A percentile compares a stretch with the other conserved stretches of the same genome.
Conservation (phyloP, 1,139 yeast species). For the Debaryomycetaceae sp. region DNA sequence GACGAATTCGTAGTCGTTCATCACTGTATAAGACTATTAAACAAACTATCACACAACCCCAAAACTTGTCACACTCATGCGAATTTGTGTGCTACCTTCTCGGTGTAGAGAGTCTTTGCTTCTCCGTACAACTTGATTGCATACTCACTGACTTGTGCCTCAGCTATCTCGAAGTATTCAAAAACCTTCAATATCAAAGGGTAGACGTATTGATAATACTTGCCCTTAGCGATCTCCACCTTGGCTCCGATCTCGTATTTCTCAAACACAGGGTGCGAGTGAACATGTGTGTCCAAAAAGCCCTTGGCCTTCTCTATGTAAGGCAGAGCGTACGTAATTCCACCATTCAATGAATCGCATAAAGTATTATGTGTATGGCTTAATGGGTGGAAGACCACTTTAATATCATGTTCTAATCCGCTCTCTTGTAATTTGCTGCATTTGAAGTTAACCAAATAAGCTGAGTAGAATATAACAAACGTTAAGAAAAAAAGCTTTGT, state of each 20-base stretch:
- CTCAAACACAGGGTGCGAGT: slow-evolving; percentile 32
- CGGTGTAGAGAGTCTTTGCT: slow-evolving; percentile 11
- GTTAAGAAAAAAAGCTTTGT: slow-evolving; percentile 27
- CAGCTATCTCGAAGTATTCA: slow-evolving; percentile 30
- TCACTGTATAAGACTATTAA: background rate
- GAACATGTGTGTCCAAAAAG: slow-evolving; percentile 37
- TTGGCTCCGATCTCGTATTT: slow-evolving; percentile 25
- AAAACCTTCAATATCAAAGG: slow-evolving; percentile 29
- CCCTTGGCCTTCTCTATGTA: slow-evolving; percentile 24
- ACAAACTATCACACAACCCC: background rate
- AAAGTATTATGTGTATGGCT: slow-evolving; percentile 31
- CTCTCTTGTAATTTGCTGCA: slow-evolving; percentile 36
- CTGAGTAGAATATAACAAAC: slow-evolving; percentile 30
- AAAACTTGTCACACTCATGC: background rate
- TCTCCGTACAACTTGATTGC: slow-evolving; percentile 14
- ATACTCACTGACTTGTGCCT: slow-evolving; percentile 23
- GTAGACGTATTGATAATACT: slow-evolving; percentile 20
- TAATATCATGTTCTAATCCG: slow-evolving; percentile 26
- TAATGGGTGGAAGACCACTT: slow-evolving; percentile 37
- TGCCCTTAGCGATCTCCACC: slow-evolving; percentile 4
- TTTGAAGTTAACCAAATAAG: slow-evolving; percentile 41
- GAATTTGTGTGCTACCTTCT: slow-evolving; percentile 12
- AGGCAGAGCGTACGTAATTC: slow-evolving; percentile 29
- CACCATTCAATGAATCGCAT: slow-evolving; percentile 34
- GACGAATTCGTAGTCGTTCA: slow-evolving; percentile 1